Base-by-base conservation (phyloP, 371 early-diverging fungal species). In the Mucor piriformis region DNA sequence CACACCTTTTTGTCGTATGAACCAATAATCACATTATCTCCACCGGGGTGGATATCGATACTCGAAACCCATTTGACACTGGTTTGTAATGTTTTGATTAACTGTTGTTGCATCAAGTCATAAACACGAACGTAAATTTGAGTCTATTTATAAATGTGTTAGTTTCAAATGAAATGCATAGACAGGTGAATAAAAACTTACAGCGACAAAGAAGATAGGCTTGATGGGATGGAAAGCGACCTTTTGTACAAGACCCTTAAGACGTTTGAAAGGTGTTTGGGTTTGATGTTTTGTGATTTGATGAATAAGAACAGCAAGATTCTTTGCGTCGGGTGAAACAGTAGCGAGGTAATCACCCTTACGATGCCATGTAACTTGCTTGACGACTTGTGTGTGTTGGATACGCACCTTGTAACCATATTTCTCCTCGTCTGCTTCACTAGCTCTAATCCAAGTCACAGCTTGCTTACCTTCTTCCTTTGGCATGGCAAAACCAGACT, bases 311-410 rank as follows among this genome's bases (percentile, higher is more conserved):
- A 98, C 90, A 3, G 95, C 82, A 16, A 75, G 66, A 49, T 76
- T 69, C 50, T 76, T 74, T 52, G 85, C 82, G 34, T 84, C 91
- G 4, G 95, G 88, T 1, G 90, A 81, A 8, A 95, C 88, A 7
- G 93, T 89, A 3, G 92, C 87, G 72, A 97, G 86, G 72, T 98
- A 97, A 73, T 98, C 97, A 61, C 99, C 99, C 73, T 92, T 93
- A 54, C 92, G 84, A 75, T 98, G 99, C 99, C 99, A 98, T 27
- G 86, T 83, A 25, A 97, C 75, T 50, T 88, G 82, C 58, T 89
- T 91, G 25, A 95, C 88, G n/a, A 72, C 69, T 70, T 89, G 76
- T 51, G 64, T 64, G 32, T 83, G 83, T 44, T 72, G 75, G 32
- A 85, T 66, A 50, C 72, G 73, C 15, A 81, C 72, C 56, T 80